Conservation (phyloP, 1,284 basidiomycete species). For the Porogramme epimiltina region DNA sequence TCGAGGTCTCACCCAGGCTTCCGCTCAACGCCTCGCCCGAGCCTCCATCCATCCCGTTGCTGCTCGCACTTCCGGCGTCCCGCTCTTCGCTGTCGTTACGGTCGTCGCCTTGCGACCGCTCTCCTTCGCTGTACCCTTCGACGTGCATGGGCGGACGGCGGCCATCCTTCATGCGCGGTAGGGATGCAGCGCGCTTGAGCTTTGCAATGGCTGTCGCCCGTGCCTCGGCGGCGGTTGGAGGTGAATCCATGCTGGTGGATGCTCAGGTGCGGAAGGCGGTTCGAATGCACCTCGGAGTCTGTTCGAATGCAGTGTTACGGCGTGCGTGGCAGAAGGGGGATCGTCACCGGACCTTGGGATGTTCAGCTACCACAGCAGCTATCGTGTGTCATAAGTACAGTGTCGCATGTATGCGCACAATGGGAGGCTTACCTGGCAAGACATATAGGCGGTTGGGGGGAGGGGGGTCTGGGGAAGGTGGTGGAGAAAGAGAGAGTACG, state of each 20-base stretch:
- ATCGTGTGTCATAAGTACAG: not conserved
- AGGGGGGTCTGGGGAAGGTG: constrained; percentile 1
- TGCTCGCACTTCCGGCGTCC: constrained; percentile 21
- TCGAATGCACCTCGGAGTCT: constrained; percentile 32
- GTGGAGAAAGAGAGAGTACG: not conserved
- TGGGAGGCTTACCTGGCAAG: constrained; percentile 21
- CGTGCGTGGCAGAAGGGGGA: constrained; percentile 24
- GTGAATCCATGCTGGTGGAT: constrained; percentile 40
- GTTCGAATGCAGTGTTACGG: constrained; percentile 24
- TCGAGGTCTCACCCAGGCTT: constrained; percentile 13
- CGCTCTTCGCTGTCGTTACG: constrained; percentile 27
- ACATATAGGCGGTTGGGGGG: constrained; percentile 21
- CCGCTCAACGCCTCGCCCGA: constrained; percentile 29
- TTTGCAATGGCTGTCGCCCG: constrained; percentile 86
- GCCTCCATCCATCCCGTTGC: constrained; percentile 18
- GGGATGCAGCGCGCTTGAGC: constrained; percentile 85
- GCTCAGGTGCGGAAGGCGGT: constrained; percentile 22
- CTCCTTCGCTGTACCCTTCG: constrained; percentile 77
- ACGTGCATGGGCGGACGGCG: constrained; percentile 81
- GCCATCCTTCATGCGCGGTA: constrained; percentile 87
- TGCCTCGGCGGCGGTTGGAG: constrained; percentile 59
- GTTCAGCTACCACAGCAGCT: constrained; percentile 19
- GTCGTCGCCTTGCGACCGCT: constrained; percentile 47
- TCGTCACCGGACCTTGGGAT: constrained; percentile 17
- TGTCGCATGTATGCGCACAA: too few relatives aligned